Evolutionary conservation across 768 basidiomycete species (phyloP).

Genomic region (Rubroboletus pulcherrimus): DNA sequence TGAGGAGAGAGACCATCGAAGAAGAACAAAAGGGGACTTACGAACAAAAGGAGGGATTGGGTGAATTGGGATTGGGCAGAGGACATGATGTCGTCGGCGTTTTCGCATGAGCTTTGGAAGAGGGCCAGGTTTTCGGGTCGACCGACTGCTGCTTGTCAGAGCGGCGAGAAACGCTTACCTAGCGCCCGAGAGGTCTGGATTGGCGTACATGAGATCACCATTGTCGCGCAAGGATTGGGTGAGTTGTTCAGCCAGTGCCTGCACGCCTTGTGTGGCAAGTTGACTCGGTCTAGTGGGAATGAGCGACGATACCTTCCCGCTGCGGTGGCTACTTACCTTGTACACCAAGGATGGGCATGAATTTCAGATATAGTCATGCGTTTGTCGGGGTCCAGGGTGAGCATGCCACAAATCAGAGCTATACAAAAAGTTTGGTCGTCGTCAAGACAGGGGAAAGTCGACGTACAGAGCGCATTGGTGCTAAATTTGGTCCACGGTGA

Average conservation of each 20-base stretch:
- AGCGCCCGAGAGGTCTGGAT: conserved; percentile 43
- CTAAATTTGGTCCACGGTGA: conserved; percentile 76
- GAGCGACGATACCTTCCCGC: background rate
- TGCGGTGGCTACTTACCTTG: conserved; percentile 42
- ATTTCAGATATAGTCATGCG: conserved; percentile 64
- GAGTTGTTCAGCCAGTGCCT: conserved; percentile 63
- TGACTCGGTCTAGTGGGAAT: conserved; percentile 58
- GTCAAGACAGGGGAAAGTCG: background rate
- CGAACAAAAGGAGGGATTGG: conserved; percentile 76
- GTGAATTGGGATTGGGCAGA: conserved; percentile 72
- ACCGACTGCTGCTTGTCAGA: background rate
- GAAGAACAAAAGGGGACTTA: conserved; percentile 33
- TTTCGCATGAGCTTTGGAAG: conserved; percentile 26
- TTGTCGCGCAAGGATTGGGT: conserved; percentile 61
- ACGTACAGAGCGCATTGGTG: conserved; percentile 58
- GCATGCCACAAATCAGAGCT: conserved; percentile 76
- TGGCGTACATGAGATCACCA: conserved; percentile 74
- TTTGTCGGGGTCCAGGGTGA: conserved; percentile 64
- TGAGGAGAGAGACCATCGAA: background rate
- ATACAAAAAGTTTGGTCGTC: conserved; percentile 3
- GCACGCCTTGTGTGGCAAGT: conserved; percentile 47
- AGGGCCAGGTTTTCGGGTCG: background rate
- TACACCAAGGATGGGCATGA: conserved; percentile 67
- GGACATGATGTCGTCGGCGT: conserved; percentile 56
- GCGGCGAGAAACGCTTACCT: conserved; percentile 27